A percentile compares a stretch with the other conserved stretches of the same genome.
These are phyloP conservation scores for Isoetes taiwanensis DNA, from an alignment of 75 land plant species.

Conservation along the genomic window DNA sequence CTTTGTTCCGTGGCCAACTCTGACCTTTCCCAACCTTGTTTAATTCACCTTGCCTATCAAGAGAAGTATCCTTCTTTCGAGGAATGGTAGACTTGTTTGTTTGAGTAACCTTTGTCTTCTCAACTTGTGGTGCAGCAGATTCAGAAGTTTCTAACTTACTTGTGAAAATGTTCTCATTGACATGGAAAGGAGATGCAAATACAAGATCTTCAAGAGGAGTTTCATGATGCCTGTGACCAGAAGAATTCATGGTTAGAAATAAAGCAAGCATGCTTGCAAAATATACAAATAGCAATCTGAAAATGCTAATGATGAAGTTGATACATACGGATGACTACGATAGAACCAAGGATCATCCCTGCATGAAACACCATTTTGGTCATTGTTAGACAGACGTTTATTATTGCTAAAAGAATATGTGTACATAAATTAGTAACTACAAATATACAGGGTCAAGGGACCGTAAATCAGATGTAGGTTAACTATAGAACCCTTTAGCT, in stretches of 20 bases:
- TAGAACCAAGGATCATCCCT: conserved; percentile 6
- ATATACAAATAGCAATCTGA: background rate
- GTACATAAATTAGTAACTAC: too few species aligned
- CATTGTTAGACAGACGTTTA: too few species aligned
- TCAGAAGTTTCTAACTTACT: background rate
- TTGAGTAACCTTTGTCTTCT: background rate
- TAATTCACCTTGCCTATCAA: background rate
- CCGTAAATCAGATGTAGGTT: too few species aligned
- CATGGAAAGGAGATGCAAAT: background rate
- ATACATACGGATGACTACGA: conserved; percentile 1
- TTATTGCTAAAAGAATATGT: too few species aligned
- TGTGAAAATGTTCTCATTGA: background rate
- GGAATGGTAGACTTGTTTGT: background rate
- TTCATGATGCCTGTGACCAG: conserved; percentile 2
- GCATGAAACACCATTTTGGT: too few species aligned
- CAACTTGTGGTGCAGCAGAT: background rate
- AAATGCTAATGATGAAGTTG: background rate
- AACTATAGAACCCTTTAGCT: too few species aligned
- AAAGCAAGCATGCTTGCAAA: too few species aligned
- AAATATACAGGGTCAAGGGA: too few species aligned
- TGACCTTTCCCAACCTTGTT: conserved; percentile 3
- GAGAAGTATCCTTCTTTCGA: background rate
- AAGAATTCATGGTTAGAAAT: too few species aligned
- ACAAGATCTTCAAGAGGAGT: conserved; percentile 3
- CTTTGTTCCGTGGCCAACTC: background rate